These are phyloP conservation scores for Hanseniaspora pseudoguilliermondii DNA, from an alignment of 805 yeast genomes.

Conservation along the genomic window DNA sequence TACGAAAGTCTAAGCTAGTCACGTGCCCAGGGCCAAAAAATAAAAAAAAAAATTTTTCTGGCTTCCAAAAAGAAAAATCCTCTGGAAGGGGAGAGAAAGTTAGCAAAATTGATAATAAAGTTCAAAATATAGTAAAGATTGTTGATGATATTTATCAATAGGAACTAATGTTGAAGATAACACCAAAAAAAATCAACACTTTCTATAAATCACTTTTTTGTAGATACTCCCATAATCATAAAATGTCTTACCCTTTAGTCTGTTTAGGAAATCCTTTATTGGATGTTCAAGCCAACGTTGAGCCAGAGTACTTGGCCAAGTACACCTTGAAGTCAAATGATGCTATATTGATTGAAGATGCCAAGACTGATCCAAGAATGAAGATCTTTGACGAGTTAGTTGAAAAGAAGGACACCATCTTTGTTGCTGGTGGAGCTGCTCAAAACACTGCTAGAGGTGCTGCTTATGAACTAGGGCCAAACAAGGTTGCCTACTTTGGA, in stretches of 20 bases:
- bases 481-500: constrained; percentile 86
- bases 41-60: too few relatives aligned
- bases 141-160: too few relatives aligned
- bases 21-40: too few relatives aligned
- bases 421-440: constrained; percentile 98
- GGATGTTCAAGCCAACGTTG: constrained; percentile 72
- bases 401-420: constrained; percentile 43
- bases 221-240: constrained; percentile 17
- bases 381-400: constrained; percentile 76
- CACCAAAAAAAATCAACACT: not conserved
- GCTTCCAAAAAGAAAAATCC: too few relatives aligned
- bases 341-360: constrained; percentile 56
- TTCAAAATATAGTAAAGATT: too few relatives aligned
- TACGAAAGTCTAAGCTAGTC: too few relatives aligned
- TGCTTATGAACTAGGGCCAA: constrained; percentile 70
- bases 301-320: constrained; percentile 55
- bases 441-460: constrained; percentile 99
- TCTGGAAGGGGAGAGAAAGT: too few relatives aligned
- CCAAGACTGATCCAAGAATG: constrained; percentile 65
- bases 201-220: not conserved
- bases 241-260: constrained; percentile 32
- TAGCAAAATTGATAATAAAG: too few relatives aligned
- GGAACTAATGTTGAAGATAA: not conserved
- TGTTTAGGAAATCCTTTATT: constrained; percentile 88
- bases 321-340: constrained; percentile 81